Evolutionary conservation across 495 filamentous ascomycete genomes (phyloP).

Genomic region (Neurospora intermedia): DNA sequence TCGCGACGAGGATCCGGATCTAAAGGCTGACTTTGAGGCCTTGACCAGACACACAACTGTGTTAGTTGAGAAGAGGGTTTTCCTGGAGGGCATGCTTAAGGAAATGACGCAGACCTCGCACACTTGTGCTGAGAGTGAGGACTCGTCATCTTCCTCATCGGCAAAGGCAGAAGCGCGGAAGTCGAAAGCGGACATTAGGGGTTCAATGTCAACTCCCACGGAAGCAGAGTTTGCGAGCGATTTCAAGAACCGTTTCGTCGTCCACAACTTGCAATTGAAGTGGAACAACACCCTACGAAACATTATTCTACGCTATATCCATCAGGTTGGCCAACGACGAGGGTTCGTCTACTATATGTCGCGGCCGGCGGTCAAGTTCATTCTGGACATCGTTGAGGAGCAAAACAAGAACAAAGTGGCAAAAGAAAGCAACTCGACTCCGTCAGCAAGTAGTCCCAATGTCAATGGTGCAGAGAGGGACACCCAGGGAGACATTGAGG

Average conservation of each 20-base stretch:
- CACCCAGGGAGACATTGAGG: slow-evolving; percentile 58
- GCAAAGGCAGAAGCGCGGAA: slow-evolving; percentile 8
- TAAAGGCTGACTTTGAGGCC: slow-evolving; percentile 52
- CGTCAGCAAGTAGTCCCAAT: slow-evolving; percentile 27
- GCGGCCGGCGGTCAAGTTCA: slow-evolving; percentile 90
- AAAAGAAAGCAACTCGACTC: slow-evolving; percentile 26
- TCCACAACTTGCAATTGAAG: slow-evolving; percentile 94
- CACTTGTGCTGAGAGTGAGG: slow-evolving; percentile 6
- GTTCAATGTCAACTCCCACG: slow-evolving; percentile 34
- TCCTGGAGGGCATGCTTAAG: slow-evolving; percentile 63
- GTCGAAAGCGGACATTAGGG: slow-evolving; percentile 12
- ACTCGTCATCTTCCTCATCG: not conserved
- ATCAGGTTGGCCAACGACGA: slow-evolving; percentile 90
- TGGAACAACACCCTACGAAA: slow-evolving; percentile 96
- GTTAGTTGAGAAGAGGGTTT: slow-evolving; percentile 62
- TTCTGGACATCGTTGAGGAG: slow-evolving; percentile 92
- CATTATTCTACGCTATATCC: slow-evolving; percentile 92
- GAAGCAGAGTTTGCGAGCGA: slow-evolving; percentile 68
- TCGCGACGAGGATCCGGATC: slow-evolving; percentile 40
- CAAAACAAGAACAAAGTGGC: slow-evolving; percentile 57
- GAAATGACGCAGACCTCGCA: slow-evolving; percentile 39
- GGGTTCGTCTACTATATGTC: slow-evolving; percentile 98
- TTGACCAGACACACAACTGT: slow-evolving; percentile 60
- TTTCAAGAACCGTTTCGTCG: slow-evolving; percentile 96
- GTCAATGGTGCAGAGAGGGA: slow-evolving; percentile 37